phyloP scores from a whole-genome alignment of 148 eudicot species.

The Bassia scoparia region DNA sequence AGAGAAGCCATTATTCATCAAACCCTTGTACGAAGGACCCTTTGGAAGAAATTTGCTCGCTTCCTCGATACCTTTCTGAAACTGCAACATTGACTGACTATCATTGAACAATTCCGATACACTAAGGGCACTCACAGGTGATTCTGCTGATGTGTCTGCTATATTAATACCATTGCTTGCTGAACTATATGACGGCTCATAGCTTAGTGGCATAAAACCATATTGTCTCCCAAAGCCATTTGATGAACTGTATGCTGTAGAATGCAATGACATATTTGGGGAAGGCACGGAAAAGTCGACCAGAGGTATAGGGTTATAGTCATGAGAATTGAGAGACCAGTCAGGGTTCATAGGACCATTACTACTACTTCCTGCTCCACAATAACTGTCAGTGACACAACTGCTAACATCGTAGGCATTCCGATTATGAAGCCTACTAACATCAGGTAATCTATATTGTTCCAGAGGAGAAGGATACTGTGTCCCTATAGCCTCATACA shows the following conservation, averaged over 20 bases:
- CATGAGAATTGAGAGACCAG: constrained; percentile 24
- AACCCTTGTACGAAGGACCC: constrained; percentile 26
- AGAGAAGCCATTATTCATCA: constrained; percentile 10
- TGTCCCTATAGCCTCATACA: constrained; percentile 57
- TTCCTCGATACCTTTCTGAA: constrained; percentile 58
- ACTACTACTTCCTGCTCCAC: constrained; percentile 17
- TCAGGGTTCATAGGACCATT: constrained; percentile 8
- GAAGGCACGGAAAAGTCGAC: constrained; percentile 24
- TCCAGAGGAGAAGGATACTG: constrained; percentile 34
- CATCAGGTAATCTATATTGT: constrained; percentile 7
- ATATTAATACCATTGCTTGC: constrained; percentile 26
- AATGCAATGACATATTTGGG: constrained; percentile 23
- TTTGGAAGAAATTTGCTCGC: constrained; percentile 55
- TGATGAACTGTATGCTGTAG: constrained; percentile 33
- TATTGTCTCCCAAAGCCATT: constrained; percentile 26
- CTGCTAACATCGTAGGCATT: not conserved
- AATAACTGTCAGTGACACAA: not conserved
- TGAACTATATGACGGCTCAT: constrained; percentile 33
- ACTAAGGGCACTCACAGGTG: constrained; percentile 46
- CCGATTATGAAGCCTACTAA: not conserved
- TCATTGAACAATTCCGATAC: constrained; percentile 52
- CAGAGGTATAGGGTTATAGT: constrained; percentile 20
- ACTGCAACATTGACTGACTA: constrained; percentile 49
- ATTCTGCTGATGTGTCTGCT: constrained; percentile 35
- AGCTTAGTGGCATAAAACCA: constrained; percentile 26